Conservation (phyloP, 768 basidiomycete genomes). For the Krasilnikovozyma curviuscula region DNA sequence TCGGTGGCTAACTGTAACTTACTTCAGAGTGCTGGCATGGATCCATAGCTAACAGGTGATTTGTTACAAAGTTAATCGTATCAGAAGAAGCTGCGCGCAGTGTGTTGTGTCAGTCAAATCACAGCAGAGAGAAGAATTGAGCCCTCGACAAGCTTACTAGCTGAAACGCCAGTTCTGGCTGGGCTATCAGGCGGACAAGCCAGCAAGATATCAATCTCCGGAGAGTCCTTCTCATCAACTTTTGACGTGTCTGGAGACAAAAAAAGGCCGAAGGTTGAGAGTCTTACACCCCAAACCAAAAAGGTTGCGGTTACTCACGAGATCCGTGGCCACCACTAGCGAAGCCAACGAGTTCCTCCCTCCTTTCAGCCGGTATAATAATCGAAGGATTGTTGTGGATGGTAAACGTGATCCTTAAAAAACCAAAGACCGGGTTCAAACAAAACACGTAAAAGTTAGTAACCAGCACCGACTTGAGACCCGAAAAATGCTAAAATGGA, state of each 20-base stretch:
- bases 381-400: conserved; percentile 28
- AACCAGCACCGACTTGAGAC: not conserved
- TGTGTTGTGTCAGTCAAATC: conserved; percentile 8
- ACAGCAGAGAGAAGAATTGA: not conserved
- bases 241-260: conserved; percentile 19
- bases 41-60: conserved; percentile 24
- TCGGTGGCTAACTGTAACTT: not conserved
- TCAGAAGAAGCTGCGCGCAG: conserved; percentile 18
- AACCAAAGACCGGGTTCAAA: not conserved
- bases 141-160: not conserved
- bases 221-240: conserved; percentile 21
- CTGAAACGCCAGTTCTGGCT: conserved; percentile 12
- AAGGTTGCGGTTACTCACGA: not conserved
- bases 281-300: not conserved
- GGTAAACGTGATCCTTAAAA: conserved; percentile 24
- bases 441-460: too few species aligned
- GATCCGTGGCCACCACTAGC: conserved; percentile 13
- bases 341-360: conserved; percentile 21
- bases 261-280: not conserved
- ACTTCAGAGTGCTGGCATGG: conserved; percentile 26
- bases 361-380: conserved; percentile 21
- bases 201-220: conserved; percentile 20
- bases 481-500: not conserved
- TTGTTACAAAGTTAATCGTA: conserved; percentile 21
- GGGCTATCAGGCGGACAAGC: conserved; percentile 25